Evolutionary conservation across 257 asterid genomes (phyloP).

Genomic region (Paraleonurus japonicus): DNA sequence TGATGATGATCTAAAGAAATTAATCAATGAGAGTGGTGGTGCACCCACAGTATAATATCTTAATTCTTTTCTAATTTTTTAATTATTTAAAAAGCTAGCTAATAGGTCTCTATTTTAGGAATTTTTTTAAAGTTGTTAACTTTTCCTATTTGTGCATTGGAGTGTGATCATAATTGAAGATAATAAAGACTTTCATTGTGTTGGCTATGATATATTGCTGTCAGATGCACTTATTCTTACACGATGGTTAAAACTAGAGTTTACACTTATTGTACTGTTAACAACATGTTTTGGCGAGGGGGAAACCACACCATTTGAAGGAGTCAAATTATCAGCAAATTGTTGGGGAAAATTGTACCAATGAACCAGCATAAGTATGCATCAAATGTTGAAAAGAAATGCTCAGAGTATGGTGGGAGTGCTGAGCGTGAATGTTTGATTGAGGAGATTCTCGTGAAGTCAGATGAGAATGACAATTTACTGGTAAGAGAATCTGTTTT

Average conservation of each 20-base stretch:
- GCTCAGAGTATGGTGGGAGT: slow-evolving; percentile 60
- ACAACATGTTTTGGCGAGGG: slow-evolving; percentile 86
- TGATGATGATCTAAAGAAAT: too few species aligned
- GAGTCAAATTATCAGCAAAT: slow-evolving; percentile 55
- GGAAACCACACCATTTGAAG: slow-evolving; percentile 67
- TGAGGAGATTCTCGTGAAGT: slow-evolving; percentile 67
- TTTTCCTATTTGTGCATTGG: background rate
- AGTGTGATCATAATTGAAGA: background rate
- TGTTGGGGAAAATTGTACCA: slow-evolving; percentile 60
- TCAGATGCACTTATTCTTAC: background rate
- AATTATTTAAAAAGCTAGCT: too few species aligned
- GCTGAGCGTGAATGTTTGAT: slow-evolving; percentile 59
- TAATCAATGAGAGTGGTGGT: too few species aligned
- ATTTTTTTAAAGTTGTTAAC: background rate
- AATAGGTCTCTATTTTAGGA: too few species aligned
- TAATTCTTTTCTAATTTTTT: too few species aligned
- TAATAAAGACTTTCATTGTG: background rate
- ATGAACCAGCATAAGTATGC: slow-evolving; percentile 92
- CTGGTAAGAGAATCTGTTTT: slow-evolving; percentile 42
- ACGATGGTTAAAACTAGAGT: background rate
- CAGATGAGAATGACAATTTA: slow-evolving; percentile 61
- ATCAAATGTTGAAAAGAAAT: slow-evolving; percentile 84
- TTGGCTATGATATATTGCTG: background rate
- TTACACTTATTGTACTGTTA: slow-evolving; percentile 13
- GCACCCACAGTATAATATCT: too few species aligned